Evolutionary conservation across 2,329 filamentous ascomycete genomes (phyloP).

Genomic region (Cladorrhinum sp.): DNA sequence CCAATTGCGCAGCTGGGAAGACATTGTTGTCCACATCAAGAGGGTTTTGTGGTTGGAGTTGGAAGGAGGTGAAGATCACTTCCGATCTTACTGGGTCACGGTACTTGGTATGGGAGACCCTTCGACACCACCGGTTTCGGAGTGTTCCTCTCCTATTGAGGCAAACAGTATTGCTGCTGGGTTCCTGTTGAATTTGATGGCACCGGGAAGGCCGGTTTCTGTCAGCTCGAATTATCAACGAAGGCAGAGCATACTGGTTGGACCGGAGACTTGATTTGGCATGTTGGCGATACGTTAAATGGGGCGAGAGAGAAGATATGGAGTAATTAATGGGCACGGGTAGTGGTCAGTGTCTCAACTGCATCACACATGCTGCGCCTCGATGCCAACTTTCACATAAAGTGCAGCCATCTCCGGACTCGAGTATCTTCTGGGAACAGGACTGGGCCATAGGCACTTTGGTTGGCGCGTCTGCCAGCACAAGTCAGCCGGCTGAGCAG

Average conservation of each 20-base stretch:
- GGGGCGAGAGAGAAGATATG: no score
- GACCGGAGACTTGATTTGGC: background rate
- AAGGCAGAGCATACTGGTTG: background rate
- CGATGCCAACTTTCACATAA: no score
- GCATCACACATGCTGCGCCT: no score
- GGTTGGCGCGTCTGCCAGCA: no score
- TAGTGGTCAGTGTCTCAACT: no score
- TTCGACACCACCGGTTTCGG: background rate
- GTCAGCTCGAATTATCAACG: background rate
- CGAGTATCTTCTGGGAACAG: no score
- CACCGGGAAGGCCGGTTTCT: background rate
- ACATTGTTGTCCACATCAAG: slow-evolving; percentile 24
- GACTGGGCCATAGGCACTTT: no score
- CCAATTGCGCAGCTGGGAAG: slow-evolving; percentile 24
- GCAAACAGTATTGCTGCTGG: background rate
- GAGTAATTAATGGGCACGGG: no score
- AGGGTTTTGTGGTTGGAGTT: slow-evolving; percentile 33
- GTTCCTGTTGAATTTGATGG: background rate
- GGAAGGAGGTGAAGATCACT: slow-evolving; percentile 21
- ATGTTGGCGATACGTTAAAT: no score
- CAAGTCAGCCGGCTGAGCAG: no score
- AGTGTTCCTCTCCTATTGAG: background rate
- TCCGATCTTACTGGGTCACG: slow-evolving; percentile 30
- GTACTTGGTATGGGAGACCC: background rate
- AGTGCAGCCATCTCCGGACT: no score